phyloP scores from a whole-genome alignment of 345 rosid species.

The Lepidium africanum region DNA sequence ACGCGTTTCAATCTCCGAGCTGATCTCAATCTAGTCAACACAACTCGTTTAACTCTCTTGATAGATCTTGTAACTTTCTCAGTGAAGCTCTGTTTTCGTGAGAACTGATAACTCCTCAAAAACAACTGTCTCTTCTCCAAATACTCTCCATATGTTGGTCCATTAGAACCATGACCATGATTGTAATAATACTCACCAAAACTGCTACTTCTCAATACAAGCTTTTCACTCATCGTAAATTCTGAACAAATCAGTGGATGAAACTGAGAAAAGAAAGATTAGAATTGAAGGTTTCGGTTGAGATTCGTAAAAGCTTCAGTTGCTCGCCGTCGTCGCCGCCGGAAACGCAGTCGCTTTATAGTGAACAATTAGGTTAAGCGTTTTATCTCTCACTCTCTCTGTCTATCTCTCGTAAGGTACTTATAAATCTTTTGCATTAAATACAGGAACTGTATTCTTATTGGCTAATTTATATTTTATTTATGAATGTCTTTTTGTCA shows the following conservation, averaged over 20 bases:
- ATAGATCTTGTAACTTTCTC: slow-evolving; percentile 43
- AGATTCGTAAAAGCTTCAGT: background rate
- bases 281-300: background rate
- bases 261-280: background rate
- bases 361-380: background rate
- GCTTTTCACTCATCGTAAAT: slow-evolving; percentile 20
- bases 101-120: slow-evolving; percentile 70
- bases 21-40: slow-evolving; percentile 40
- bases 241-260: background rate
- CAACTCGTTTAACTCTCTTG: slow-evolving; percentile 35
- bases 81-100: slow-evolving; percentile 42
- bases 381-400: background rate
- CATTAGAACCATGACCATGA: background rate
- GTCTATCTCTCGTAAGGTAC: background rate
- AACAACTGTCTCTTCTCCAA: slow-evolving; percentile 80
- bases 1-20: slow-evolving; percentile 36
- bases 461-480: background rate
- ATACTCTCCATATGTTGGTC: slow-evolving; percentile 19
- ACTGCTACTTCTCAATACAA: background rate
- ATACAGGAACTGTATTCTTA: background rate
- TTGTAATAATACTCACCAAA: background rate
- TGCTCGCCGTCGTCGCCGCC: background rate
- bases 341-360: background rate
- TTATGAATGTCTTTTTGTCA: background rate
- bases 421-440: background rate